Percentiles rank a stretch among this genome's conserved stretches.
phyloP scores from a whole-genome alignment of 2,329 filamentous ascomycete species.

The Xylaria sp. region DNA sequence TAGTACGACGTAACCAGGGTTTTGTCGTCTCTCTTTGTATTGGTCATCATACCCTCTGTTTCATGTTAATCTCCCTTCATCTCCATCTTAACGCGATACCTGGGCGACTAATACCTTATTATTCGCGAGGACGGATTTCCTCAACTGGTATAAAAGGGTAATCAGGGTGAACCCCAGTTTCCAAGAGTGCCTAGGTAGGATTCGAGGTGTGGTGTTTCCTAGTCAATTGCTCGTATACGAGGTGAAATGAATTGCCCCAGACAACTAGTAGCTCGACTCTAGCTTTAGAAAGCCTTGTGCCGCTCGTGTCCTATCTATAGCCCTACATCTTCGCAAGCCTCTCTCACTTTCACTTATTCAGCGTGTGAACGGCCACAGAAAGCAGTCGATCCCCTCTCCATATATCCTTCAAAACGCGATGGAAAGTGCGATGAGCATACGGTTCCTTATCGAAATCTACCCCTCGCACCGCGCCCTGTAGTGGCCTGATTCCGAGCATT shows the following conservation, averaged over 20 bases:
- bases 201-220: not conserved
- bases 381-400: too few species aligned
- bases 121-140: not conserved
- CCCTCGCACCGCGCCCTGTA: conserved; percentile 29
- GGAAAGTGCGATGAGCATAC: too few species aligned
- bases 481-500: conserved; percentile 56
- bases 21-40: too few species aligned
- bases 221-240: not conserved
- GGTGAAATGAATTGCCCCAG: not conserved
- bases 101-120: not conserved
- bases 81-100: not conserved
- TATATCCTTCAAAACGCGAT: too few species aligned
- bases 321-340: not conserved
- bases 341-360: not conserved
- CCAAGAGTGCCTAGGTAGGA: not conserved
- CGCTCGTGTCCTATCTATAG: too few species aligned
- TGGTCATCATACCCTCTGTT: not conserved
- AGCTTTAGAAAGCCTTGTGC: not conserved
- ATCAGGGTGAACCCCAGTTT: not conserved
- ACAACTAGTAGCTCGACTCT: not conserved
- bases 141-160: not conserved
- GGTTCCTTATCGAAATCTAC: conserved; percentile 15
- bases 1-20: not conserved
- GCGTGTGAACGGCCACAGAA: not conserved
- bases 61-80: not conserved